Conservation (phyloP, 805 yeast genomes). For the Yarrowia sp. region DNA sequence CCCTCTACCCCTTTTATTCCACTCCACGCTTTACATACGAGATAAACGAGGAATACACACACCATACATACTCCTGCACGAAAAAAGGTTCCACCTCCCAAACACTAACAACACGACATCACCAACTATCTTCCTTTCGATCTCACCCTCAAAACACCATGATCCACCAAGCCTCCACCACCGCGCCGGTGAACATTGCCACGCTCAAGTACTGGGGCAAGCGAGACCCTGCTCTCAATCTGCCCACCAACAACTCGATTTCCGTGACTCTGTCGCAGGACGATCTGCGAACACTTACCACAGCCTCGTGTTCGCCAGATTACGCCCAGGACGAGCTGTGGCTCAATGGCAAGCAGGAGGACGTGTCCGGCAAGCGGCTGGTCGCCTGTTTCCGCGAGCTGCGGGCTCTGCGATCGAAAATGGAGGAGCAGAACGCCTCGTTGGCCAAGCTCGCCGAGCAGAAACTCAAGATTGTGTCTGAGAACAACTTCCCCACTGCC, state of each 20-base stretch:
- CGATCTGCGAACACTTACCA: slow-evolving; percentile 89
- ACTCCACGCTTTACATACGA: background rate
- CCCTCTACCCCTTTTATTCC: too few species aligned
- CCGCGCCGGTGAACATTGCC: slow-evolving; percentile 99
- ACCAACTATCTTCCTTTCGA: background rate
- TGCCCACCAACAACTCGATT: slow-evolving; percentile 96
- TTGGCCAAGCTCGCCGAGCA: slow-evolving; percentile 57
- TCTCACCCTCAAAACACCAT: background rate
- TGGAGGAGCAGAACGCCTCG: slow-evolving; percentile 64
- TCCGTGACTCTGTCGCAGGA: slow-evolving; percentile 92
- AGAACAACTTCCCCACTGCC: slow-evolving; percentile 98
- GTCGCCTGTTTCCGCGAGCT: slow-evolving; percentile 76
- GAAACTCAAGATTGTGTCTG: slow-evolving; percentile 82
- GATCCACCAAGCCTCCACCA: slow-evolving; percentile 75
- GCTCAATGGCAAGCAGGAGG: slow-evolving; percentile 85
- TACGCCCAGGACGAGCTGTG: slow-evolving; percentile 73
- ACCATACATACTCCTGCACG: too few species aligned
- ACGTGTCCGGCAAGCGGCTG: slow-evolving; percentile 61
- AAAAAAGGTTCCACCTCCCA: background rate
- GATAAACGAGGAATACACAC: background rate
- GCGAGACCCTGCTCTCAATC: slow-evolving; percentile 83
- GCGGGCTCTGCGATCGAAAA: slow-evolving; percentile 65
- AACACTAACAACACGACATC: slow-evolving; percentile 6
- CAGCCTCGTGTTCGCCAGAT: slow-evolving; percentile 71
- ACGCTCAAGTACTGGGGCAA: slow-evolving; percentile 99